phyloP scores from a whole-genome alignment of 768 basidiomycete genomes.

The Tephrocybe sp. region DNA sequence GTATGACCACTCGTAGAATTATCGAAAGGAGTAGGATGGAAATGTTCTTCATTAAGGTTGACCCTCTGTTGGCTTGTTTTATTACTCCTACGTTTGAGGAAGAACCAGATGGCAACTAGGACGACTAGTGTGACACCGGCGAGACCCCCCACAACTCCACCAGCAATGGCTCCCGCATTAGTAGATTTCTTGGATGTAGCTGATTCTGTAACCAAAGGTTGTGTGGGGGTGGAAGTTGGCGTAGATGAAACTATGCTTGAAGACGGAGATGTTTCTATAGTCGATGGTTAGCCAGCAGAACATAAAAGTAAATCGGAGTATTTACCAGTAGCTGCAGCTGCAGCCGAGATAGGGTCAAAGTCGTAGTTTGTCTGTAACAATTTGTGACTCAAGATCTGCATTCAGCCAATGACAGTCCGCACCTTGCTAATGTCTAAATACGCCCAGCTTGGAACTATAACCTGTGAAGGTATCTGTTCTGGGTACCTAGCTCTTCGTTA shows the following conservation, averaged over 20 bases:
- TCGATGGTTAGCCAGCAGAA: neutral
- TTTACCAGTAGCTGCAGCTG: conserved; percentile 11
- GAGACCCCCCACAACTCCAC: conserved; percentile 56
- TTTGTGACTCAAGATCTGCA: neutral
- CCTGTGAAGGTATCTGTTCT: conserved; percentile 34
- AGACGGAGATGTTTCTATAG: neutral
- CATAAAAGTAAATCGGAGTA: neutral
- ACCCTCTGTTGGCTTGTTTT: conserved; percentile 2
- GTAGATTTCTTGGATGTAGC: conserved; percentile 5
- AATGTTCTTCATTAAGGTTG: conserved; percentile 16
- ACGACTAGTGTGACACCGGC: conserved; percentile 37
- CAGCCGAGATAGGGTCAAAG: conserved; percentile 35
- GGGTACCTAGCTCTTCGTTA: conserved; percentile 37
- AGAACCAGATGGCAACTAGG: conserved; percentile 37
- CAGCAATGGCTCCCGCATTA: conserved; percentile 58
- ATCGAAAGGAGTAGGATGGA: neutral
- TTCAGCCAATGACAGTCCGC: neutral
- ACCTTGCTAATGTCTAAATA: conserved; percentile 48
- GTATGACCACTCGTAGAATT: neutral
- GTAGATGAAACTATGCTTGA: neutral
- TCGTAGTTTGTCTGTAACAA: conserved; percentile 25
- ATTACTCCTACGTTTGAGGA: conserved; percentile 21
- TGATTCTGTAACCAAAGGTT: neutral
- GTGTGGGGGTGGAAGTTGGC: neutral
- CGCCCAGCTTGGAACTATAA: conserved; percentile 55